A percentile compares a stretch with the other conserved stretches of the same genome.
Evolutionary conservation across 2,329 filamentous ascomycete genomes (phyloP).

Genomic region (Diplodia sapinea): DNA sequence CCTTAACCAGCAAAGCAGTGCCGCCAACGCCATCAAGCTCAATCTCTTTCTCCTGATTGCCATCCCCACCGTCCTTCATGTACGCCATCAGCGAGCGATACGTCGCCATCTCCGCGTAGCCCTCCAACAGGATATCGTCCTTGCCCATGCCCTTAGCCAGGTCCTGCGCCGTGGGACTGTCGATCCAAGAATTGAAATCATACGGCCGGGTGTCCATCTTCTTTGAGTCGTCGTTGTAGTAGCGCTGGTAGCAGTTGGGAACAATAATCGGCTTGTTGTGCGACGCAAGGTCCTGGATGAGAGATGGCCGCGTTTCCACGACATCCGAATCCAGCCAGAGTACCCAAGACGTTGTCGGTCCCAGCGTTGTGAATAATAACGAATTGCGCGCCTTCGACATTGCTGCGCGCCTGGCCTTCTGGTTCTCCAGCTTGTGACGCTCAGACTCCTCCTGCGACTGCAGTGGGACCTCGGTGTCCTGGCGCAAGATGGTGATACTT

Average conservation of each 20-base stretch:
- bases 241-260: constrained; percentile 94
- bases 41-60: constrained; percentile 66
- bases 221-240: constrained; percentile 70
- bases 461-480: constrained; percentile 88
- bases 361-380: constrained; percentile 91
- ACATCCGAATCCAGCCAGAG: constrained; percentile 95
- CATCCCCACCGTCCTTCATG: constrained; percentile 61
- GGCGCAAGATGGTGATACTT: constrained; percentile 89
- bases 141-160: constrained; percentile 80
- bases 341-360: constrained; percentile 91
- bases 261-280: constrained; percentile 92
- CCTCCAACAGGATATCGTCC: constrained; percentile 92
- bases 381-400: constrained; percentile 96
- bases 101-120: constrained; percentile 90
- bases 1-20: constrained; percentile 90
- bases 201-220: constrained; percentile 80
- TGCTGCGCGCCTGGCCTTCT: constrained; percentile 81
- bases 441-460: constrained; percentile 83
- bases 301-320: constrained; percentile 78
- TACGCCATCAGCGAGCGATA: constrained; percentile 92
- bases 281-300: constrained; percentile 89
- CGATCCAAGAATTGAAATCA: constrained; percentile 98
- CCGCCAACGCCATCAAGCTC: constrained; percentile 92
- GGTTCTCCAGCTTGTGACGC: constrained; percentile 88
- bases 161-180: constrained; percentile 78